Evolutionary conservation across 2,329 filamentous ascomycete species (phyloP).

Genomic region (Fusarium multiceps): DNA sequence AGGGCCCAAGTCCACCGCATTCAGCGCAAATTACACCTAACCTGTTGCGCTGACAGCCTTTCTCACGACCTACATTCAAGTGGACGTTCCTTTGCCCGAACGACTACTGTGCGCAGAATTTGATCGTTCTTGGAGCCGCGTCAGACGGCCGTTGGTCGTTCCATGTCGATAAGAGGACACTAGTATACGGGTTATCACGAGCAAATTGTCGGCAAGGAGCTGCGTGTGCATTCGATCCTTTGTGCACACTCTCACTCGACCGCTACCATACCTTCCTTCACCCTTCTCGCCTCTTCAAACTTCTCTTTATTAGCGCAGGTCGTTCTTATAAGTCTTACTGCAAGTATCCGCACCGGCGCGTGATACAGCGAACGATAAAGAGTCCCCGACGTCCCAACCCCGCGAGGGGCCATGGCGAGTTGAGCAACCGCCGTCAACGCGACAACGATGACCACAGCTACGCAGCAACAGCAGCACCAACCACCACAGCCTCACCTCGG

Average conservation of each 20-base stretch:
- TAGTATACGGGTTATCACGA: constrained; percentile 14
- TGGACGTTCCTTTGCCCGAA: constrained; percentile 6
- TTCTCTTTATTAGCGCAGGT: constrained; percentile 1
- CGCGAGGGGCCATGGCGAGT: constrained; percentile 50
- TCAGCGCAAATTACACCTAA: constrained; percentile 31
- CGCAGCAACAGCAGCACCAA: constrained; percentile 49
- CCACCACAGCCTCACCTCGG: constrained; percentile 43
- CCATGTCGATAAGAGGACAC: constrained; percentile 6
- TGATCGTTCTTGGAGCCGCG: neutral
- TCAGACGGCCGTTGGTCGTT: constrained; percentile 7
- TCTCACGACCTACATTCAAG: constrained; percentile 15
- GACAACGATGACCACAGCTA: constrained; percentile 51
- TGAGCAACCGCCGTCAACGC: constrained; percentile 47
- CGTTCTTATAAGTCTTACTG: neutral
- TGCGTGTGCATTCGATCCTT: constrained; percentile 7
- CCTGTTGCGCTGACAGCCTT: constrained; percentile 20
- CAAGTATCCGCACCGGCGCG: constrained; percentile 17
- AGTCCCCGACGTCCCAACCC: constrained; percentile 27
- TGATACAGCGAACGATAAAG: constrained; percentile 27
- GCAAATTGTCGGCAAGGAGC: constrained; percentile 5
- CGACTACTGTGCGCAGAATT: neutral
- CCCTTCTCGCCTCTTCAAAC: constrained; percentile 1
- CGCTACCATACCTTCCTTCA: neutral
- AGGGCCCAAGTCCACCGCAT: constrained; percentile 23
- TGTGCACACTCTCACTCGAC: constrained; percentile 6